phyloP scores from a whole-genome alignment of 75 land plant species.

The Cunninghamia lanceolata region DNA sequence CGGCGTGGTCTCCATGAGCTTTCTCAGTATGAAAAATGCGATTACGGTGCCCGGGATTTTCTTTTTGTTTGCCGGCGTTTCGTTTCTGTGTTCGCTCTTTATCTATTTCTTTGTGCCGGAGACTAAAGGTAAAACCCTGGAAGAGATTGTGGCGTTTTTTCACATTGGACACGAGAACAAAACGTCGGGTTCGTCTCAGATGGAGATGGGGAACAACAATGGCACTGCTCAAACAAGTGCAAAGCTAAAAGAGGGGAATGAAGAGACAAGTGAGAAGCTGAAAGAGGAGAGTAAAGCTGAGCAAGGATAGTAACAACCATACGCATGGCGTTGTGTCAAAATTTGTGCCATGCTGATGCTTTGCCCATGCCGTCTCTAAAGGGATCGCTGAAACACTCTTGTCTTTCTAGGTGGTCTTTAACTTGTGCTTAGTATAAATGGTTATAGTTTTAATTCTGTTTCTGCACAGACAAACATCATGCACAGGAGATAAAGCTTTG shows the following conservation, averaged over 20 bases:
- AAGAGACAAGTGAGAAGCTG: too few species aligned
- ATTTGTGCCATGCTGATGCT: too few species aligned
- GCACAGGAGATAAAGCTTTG: too few species aligned
- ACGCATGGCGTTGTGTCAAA: too few species aligned
- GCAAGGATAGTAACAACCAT: too few species aligned
- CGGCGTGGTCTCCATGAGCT: slow-evolving; percentile 78
- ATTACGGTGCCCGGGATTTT: slow-evolving; percentile 70
- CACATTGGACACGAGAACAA: background rate
- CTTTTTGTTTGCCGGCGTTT: slow-evolving; percentile 47
- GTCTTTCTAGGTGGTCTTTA: background rate
- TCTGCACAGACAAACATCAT: too few species aligned
- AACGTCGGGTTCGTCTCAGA: background rate
- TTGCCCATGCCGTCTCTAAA: too few species aligned
- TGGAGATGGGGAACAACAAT: background rate
- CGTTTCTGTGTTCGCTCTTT: slow-evolving; percentile 46
- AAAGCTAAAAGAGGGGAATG: background rate
- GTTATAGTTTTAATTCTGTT: too few species aligned
- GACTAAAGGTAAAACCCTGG: slow-evolving; percentile 79
- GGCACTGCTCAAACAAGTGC: background rate
- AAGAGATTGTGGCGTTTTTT: slow-evolving; percentile 67
- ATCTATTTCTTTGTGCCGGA: slow-evolving; percentile 62
- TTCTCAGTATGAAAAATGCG: slow-evolving; percentile 52
- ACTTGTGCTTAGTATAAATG: too few species aligned
- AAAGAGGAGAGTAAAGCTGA: too few species aligned
- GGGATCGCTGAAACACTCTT: background rate